These are phyloP conservation scores for Artemisia argyi DNA, from an alignment of 129 eudicot genomes.

Conservation along the genomic window DNA sequence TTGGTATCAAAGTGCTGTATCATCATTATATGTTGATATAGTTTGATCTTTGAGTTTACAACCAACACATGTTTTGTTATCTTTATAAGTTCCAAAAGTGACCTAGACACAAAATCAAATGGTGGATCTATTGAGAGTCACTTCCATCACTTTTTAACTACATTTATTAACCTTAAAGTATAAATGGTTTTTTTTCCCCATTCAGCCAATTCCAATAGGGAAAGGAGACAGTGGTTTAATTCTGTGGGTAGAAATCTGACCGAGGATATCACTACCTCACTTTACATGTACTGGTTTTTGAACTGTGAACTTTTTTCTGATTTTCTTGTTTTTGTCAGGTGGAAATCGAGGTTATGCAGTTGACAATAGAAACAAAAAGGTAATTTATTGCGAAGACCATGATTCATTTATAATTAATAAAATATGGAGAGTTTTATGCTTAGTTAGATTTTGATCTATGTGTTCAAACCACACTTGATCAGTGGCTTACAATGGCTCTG, in stretches of 20 bases:
- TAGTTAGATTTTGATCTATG: background rate
- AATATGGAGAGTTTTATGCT: background rate
- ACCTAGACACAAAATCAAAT: constrained; percentile 14
- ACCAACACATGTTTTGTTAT: background rate
- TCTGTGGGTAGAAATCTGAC: constrained; percentile 42
- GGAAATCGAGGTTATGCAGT: constrained; percentile 40
- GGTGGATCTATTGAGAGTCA: background rate
- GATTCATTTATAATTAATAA: background rate
- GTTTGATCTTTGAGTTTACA: constrained; percentile 14
- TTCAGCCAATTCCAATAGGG: constrained; percentile 50
- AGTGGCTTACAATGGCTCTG: background rate
- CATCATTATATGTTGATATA: constrained; percentile 6
- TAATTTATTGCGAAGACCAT: constrained; percentile 20
- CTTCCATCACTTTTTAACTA: constrained; percentile 6
- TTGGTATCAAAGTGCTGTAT: constrained; percentile 14
- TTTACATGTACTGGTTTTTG: background rate
- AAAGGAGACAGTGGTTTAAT: constrained; percentile 31
- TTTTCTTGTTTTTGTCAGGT: constrained; percentile 35
- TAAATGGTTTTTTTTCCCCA: constrained; percentile 17
- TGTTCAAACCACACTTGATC: background rate
- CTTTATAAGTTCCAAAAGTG: background rate
- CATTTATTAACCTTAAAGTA: background rate
- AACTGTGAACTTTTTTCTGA: constrained; percentile 7
- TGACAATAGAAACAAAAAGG: constrained; percentile 56
- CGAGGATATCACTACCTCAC: constrained; percentile 12